phyloP scores from a whole-genome alignment of 306 rosid species.

The Gastrolobium bilobum region DNA sequence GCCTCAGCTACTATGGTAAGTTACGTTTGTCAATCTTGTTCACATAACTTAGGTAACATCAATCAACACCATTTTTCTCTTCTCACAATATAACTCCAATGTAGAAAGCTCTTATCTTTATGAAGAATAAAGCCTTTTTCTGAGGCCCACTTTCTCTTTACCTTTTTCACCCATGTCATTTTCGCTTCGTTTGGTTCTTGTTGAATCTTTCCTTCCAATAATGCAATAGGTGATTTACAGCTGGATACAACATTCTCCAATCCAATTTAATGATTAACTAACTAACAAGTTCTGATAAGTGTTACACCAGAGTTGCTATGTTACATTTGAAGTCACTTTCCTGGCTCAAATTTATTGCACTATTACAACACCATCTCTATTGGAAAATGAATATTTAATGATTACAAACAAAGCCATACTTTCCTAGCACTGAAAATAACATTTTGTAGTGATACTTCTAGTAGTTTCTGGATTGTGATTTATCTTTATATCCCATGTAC shows the following conservation, averaged over 20 bases:
- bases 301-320: no score
- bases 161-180: slow-evolving; percentile 41
- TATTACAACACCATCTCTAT: slow-evolving; percentile 25
- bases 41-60: slow-evolving; percentile 6
- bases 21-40: background rate
- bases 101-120: background rate
- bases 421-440: slow-evolving; percentile 70
- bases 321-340: background rate
- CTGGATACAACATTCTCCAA: slow-evolving; percentile 44
- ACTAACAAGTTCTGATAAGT: no score
- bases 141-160: slow-evolving; percentile 41
- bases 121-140: background rate
- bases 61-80: background rate
- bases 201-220: slow-evolving; percentile 43
- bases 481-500: slow-evolving; percentile 71
- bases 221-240: slow-evolving; percentile 52
- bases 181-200: slow-evolving; percentile 39
- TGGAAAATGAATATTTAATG: slow-evolving; percentile 27
- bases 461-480: slow-evolving; percentile 60
- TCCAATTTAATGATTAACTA: background rate
- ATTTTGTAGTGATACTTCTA: slow-evolving; percentile 64
- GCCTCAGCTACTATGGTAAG: background rate
- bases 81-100: background rate
- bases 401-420: slow-evolving; percentile 52
- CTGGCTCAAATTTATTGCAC: slow-evolving; percentile 6